phyloP scores from a whole-genome alignment of 108 stramenopile genomes.

The Nitzschia palea region DNA sequence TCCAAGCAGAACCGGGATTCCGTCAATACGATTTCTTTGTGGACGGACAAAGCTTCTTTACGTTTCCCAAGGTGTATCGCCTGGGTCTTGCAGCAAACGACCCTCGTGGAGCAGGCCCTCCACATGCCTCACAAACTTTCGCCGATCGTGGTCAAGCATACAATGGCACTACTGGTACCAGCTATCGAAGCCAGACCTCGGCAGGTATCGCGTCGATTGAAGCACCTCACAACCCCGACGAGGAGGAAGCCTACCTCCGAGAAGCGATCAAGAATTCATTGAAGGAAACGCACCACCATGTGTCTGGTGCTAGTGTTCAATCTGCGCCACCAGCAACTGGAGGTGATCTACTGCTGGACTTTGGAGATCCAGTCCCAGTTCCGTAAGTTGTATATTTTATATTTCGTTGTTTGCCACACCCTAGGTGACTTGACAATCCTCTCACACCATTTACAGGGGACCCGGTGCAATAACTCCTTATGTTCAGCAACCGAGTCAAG shows the following conservation, averaged over 20 bases:
- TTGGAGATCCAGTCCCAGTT: conserved; percentile 47
- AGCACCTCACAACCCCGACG: conserved; percentile 83
- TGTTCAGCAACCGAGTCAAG: not conserved
- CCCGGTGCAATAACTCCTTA: conserved; percentile 23
- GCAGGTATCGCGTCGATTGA: conserved; percentile 63
- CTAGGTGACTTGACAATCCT: not conserved
- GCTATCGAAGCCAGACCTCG: conserved; percentile 7
- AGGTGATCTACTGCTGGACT: conserved; percentile 61
- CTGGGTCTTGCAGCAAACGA: conserved; percentile 63
- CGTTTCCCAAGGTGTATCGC: conserved; percentile 86
- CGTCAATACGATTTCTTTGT: conserved; percentile 92
- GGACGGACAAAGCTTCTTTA: conserved; percentile 85
- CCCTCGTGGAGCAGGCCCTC: conserved; percentile 28
- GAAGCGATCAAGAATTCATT: conserved; percentile 85
- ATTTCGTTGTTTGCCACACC: not conserved
- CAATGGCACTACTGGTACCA: not conserved
- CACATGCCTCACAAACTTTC: conserved; percentile 5
- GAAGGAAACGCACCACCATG: conserved; percentile 16
- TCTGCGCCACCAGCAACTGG: conserved; percentile 20
- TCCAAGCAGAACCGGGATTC: conserved; percentile 75
- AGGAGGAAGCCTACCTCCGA: conserved; percentile 82
- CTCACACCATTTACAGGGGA: conserved; percentile 2
- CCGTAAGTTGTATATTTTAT: not conserved
- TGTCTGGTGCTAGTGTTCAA: conserved; percentile 5
- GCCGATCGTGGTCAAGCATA: conserved; percentile 15